Evolutionary conservation across 164 flowering plant species (phyloP).

Genomic region (Piper betle): DNA sequence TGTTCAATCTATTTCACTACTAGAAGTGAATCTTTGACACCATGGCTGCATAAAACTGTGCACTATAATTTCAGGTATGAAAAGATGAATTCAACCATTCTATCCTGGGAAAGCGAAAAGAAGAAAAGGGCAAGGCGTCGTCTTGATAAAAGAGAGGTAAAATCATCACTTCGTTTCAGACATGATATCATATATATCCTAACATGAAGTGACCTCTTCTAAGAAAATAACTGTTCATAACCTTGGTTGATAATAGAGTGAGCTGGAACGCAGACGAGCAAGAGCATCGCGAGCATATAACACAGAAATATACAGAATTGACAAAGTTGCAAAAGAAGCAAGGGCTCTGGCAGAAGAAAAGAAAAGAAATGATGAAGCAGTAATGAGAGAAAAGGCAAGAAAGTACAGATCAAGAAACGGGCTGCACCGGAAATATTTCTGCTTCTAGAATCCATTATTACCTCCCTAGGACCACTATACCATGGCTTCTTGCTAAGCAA

Average conservation of each 20-base stretch:
- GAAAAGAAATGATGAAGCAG: slow-evolving; percentile 37
- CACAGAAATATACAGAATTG: slow-evolving; percentile 37
- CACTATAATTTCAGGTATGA: slow-evolving; percentile 35
- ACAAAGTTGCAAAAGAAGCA: slow-evolving; percentile 47
- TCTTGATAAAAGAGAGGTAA: slow-evolving; percentile 50
- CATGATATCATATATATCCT: background rate
- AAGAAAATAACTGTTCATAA: too few relatives aligned
- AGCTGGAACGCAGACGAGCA: slow-evolving; percentile 32
- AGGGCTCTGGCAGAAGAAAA: slow-evolving; percentile 43
- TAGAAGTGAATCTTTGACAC: too few relatives aligned
- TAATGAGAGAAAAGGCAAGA: slow-evolving; percentile 35
- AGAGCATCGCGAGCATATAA: slow-evolving; percentile 25
- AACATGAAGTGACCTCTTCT: too few relatives aligned
- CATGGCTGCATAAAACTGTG: background rate
- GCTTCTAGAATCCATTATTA: slow-evolving; percentile 23
- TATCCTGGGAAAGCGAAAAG: slow-evolving; percentile 59
- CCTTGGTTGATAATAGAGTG: slow-evolving; percentile 22
- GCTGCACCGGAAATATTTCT: slow-evolving; percentile 30
- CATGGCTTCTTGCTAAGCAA: background rate
- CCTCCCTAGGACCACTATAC: background rate
- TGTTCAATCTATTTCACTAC: too few relatives aligned
- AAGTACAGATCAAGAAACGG: slow-evolving; percentile 39
- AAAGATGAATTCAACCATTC: slow-evolving; percentile 28
- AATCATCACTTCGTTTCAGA: background rate
- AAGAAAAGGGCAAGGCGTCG: slow-evolving; percentile 32